Conservation (phyloP, 768 basidiomycete species). For the Kwoniella sp. region DNA sequence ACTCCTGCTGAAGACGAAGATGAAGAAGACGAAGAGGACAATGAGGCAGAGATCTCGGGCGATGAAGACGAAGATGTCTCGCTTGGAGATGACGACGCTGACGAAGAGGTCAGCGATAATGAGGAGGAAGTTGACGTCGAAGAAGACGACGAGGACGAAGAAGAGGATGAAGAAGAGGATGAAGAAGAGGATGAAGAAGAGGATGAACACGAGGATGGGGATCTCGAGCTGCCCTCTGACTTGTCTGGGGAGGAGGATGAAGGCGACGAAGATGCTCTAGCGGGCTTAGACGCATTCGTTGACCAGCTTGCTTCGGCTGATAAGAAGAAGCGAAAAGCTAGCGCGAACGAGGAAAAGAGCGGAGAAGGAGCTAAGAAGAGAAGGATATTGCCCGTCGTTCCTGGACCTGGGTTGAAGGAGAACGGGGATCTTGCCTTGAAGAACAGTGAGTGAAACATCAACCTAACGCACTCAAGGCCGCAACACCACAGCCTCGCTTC, state of each 20-base stretch:
- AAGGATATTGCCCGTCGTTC: conserved; percentile 70
- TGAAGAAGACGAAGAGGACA: conserved; percentile 25
- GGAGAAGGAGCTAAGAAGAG: conserved; percentile 59
- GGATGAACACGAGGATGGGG: conserved; percentile 59
- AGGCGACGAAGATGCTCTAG: conserved; percentile 59
- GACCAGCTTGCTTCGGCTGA: conserved; percentile 65
- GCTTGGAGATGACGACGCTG: conserved; percentile 20
- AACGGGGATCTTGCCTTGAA: conserved; percentile 72
- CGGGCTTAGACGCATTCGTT: conserved; percentile 72
- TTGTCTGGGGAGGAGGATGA: conserved; percentile 50
- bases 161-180: conserved; percentile 23
- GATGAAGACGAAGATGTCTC: conserved; percentile 59
- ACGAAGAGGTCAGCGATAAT: conserved; percentile 25
- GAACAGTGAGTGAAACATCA: conserved; percentile 36
- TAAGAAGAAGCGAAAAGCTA: conserved; percentile 77
- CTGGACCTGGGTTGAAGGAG: conserved; percentile 60
- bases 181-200: conserved; percentile 53
- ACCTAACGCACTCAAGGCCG: conserved; percentile 9
- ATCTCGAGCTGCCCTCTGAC: conserved; percentile 44
- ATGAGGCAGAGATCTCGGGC: conserved; percentile 54
- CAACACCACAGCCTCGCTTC: too few species aligned
- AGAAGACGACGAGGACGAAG: conserved; percentile 26
- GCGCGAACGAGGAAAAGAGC: conserved; percentile 59
- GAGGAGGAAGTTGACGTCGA: conserved; percentile 25
- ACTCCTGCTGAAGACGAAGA: conserved; percentile 21